These are phyloP conservation scores for Helianthus annuus DNA, from an alignment of 129 eudicot species.

Conservation along the genomic window HanXRQr2.0-SUNRISE NC_035447.2:136552761-136553260, in stretches of 20 bases:
- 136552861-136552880: too few species aligned
- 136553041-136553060: not conserved
- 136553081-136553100: slow-evolving; percentile 15
- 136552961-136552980: too few species aligned
- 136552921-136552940: too few species aligned
- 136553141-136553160: slow-evolving; percentile 47
- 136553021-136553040: not conserved
- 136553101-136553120: slow-evolving; percentile 58
- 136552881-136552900: too few species aligned
- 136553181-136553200: not conserved
- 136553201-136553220: not conserved
- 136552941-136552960: too few species aligned
- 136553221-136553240: slow-evolving; percentile 6
- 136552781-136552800: not conserved
- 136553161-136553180: slow-evolving; percentile 28
- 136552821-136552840: not conserved
- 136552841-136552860: not conserved
- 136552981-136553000: too few species aligned
- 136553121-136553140: slow-evolving; percentile 81
- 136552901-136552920: too few species aligned
- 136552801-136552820: not conserved
- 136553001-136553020: not conserved
- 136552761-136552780: not conserved
- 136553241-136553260: slow-evolving; percentile 17
- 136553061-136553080: not conserved